Base-by-base conservation (phyloP, 805 yeast genomes). In the Metschnikowia arizonensis region DNA sequence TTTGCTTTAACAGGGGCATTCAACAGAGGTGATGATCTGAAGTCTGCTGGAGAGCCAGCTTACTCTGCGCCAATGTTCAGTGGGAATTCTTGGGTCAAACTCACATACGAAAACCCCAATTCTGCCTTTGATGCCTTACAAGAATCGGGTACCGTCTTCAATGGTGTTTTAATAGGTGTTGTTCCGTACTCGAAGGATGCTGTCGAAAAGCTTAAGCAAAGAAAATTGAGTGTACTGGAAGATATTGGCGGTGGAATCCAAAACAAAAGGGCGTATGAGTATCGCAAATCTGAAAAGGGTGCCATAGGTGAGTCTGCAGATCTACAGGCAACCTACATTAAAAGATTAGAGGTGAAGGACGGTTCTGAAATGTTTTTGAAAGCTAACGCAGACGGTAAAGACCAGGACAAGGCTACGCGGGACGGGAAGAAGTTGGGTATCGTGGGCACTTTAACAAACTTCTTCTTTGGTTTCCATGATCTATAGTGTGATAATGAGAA, bases 21-120 rank as follows among this genome's bases (percentile, higher is more conserved):
- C 41, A 44, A 46, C 6, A 18, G 17, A n/a, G 8, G 18, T 18
- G 23, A 25, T 6, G 35, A 39, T 11, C 10, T 24, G n/a, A 38
- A 36, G 14, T 10, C 36, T n/a, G 35, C 40, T 11, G 18, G 19
- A 8, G 40, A 42, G 30, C 14, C 41, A 14, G 17, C 46, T 4
- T 41, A 29, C 4, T 18, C 50, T 10, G 48, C 48, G 46, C 95
- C 97, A 3, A 83, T 91, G 7, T 85, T 80, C 63, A 77, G 90
- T 10, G 98, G 98, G 1, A 77, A 81, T 37, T 82, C 87, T 32
- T 91, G 98, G 98, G 81, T 90, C n/a, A 86, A 89, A 59, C 61
- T 91, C 44, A 90, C 97, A 3, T 93, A 80, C 62, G 84, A 81
- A 46, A 83, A 82, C 47, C 78, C 85, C 6, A 69, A 83, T 1